Evolutionary conservation across 345 rosid species (phyloP), one percentile per base, ranked within the genome.

Genomic region (Mallotus nudiflorus): DNA sequence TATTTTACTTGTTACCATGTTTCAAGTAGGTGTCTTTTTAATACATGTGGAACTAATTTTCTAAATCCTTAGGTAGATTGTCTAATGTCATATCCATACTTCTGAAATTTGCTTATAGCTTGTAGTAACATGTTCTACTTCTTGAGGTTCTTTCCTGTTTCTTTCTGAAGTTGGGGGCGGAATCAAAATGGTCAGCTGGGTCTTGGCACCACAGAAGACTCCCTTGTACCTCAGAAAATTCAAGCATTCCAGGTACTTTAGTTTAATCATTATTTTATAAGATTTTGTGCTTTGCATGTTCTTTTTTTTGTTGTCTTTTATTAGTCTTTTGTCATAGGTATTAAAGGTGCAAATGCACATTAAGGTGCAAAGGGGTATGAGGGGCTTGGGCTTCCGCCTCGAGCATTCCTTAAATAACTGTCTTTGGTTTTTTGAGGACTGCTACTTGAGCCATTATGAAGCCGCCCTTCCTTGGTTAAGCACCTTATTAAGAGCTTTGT

Each of bases 181-280:
- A 95, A 95, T 84, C 99, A 95, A 83, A 95, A 95, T 78, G 99
- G 99, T 72, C 96, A 95, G 81, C 99, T 95, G 79, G 97, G 99
- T 77, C 94, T 92, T 61, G 97, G 97, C 58, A 88, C 82, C 77
- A 85, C 75, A 10, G 97, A 89, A 75, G 97, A 91, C 77, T 88
- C 96, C 84, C 88, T 86, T 50, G 88, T 95, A 75, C 99, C 99
- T 78, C 90, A 84, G 75, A 89, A 85, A 82, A 86, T 95, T 78
- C 79, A 84, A 76, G 97, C 96, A 64, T 95, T 95, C 77, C 80
- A 95, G 99, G 99, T 90, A 70, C 46, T 56, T 13, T 53, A 6
- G 49, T 15, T 64, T 13, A 25, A 3, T 74, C 49, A 63, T 25
- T 13, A 14, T 45, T 63, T 28, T 24, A 25, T 10, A 27, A n/a